A percentile compares a stretch with the other conserved stretches of the same genome.
phyloP scores from a whole-genome alignment of 306 rosid species.

The Vachellia collinsii region DNA sequence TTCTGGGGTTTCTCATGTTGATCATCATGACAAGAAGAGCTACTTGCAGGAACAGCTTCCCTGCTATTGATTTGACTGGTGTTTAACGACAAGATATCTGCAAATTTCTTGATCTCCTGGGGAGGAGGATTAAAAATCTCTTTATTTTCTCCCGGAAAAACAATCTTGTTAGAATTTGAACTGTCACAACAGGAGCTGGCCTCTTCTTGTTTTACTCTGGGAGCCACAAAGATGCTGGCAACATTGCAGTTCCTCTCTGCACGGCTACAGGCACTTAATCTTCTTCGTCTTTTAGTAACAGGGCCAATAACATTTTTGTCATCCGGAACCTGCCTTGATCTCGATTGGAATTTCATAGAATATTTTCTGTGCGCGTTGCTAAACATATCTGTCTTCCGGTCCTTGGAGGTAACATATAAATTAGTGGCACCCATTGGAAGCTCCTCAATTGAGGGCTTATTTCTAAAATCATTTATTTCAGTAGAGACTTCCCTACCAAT shows the following conservation, averaged over 20 bases:
- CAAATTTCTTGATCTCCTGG: conserved; percentile 41
- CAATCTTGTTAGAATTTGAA: conserved; percentile 38
- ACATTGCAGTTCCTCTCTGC: conserved; percentile 42
- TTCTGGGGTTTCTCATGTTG: conserved; percentile 51
- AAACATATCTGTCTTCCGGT: conserved; percentile 35
- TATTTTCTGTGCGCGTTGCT: conserved; percentile 37
- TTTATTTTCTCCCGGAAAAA: conserved; percentile 41
- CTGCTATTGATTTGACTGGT: conserved; percentile 39
- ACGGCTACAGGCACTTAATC: conserved; percentile 51
- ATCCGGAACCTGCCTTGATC: conserved; percentile 39
- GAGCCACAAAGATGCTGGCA: conserved; percentile 40
- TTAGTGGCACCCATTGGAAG: conserved; percentile 38
- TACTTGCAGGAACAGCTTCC: conserved; percentile 40
- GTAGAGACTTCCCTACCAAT: conserved; percentile 36
- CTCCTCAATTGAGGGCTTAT: conserved; percentile 47
- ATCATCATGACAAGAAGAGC: conserved; percentile 43
- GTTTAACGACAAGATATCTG: conserved; percentile 44
- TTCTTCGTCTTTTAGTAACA: conserved; percentile 51
- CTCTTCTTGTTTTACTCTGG: conserved; percentile 54
- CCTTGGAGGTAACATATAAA: conserved; percentile 36
- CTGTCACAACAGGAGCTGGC: conserved; percentile 39
- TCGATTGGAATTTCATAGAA: conserved; percentile 42
- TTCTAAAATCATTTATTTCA: conserved; percentile 40
- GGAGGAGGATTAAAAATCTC: conserved; percentile 41
- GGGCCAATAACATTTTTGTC: conserved; percentile 43